Conservation (phyloP, 306 rosid genomes). For the Cucurbita argyrosperma region DNA sequence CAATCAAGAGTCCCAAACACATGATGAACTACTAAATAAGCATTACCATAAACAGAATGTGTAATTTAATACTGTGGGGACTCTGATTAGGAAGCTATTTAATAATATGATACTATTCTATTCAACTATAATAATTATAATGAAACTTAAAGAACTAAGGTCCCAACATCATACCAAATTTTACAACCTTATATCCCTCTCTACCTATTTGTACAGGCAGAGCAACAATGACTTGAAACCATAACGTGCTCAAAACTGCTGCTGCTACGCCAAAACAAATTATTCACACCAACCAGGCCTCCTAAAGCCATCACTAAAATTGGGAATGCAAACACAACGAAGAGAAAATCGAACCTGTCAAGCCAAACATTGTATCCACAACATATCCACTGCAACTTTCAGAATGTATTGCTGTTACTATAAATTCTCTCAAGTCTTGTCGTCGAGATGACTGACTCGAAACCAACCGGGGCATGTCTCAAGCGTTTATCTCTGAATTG, state of each 20-base stretch:
- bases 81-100: neutral
- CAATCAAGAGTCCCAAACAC: too few species aligned
- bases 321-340: neutral
- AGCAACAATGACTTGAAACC: neutral
- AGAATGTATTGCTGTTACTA: neutral
- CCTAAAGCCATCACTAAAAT: neutral
- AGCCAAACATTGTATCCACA: neutral
- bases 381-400: neutral
- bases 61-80: neutral
- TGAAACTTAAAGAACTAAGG: neutral
- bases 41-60: too few species aligned
- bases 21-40: too few species aligned
- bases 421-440: neutral
- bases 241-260: neutral
- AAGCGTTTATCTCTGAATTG: conserved; percentile 87
- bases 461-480: conserved; percentile 6
- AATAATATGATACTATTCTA: neutral
- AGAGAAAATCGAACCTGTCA: neutral
- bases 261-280: conserved; percentile 1
- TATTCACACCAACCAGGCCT: conserved; percentile 5
- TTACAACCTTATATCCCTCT: neutral
- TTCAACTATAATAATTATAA: neutral
- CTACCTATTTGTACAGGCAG: neutral
- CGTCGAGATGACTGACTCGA: neutral
- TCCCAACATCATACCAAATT: conserved; percentile 1